Evolutionary conservation across 805 yeast species (phyloP).

Genomic region (Ogataea ganodermae): DNA sequence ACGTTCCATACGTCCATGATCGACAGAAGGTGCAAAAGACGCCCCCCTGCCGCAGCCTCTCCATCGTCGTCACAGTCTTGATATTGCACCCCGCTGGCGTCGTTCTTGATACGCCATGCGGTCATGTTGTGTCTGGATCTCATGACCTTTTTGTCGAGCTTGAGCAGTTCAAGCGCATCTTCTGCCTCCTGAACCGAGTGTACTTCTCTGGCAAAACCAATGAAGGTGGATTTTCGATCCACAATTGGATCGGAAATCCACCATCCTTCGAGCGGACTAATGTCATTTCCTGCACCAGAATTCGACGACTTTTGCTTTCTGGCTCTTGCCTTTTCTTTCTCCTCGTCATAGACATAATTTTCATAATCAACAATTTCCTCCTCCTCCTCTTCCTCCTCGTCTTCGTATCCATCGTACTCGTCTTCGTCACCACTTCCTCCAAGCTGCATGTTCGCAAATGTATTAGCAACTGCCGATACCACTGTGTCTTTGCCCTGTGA

Average conservation of each 20-base stretch:
- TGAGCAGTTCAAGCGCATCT: constrained; percentile 50
- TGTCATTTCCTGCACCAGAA: constrained; percentile 7
- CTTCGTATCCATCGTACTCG: constrained; percentile 9
- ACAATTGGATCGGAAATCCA: constrained; percentile 68
- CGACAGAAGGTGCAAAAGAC: constrained; percentile 76
- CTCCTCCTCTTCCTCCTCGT: constrained; percentile 6
- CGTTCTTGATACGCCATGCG: constrained; percentile 76
- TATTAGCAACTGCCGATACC: constrained; percentile 4
- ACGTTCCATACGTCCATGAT: constrained; percentile 80
- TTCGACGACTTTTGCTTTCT: constrained; percentile 9
- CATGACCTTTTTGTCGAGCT: constrained; percentile 64
- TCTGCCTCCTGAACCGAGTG: constrained; percentile 68
- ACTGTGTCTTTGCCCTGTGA: constrained; percentile 15
- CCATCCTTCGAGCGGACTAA: constrained; percentile 73
- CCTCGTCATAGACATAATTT: constrained; percentile 30
- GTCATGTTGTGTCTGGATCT: constrained; percentile 79
- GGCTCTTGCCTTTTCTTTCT: constrained; percentile 30
- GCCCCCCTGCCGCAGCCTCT: constrained; percentile 92
- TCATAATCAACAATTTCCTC: constrained; percentile 7
- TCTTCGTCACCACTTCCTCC: constrained; percentile 6
- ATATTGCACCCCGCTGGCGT: constrained; percentile 51
- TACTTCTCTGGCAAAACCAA: constrained; percentile 71
- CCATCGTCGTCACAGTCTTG: constrained; percentile 98
- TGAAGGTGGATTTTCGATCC: constrained; percentile 84
- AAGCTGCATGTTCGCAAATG: constrained; percentile 5